Percentiles rank a stretch among this genome's conserved stretches.
These are phyloP conservation scores for Aspergillus asperescens DNA, from an alignment of 495 filamentous ascomycete species.

Conservation along the genomic window DNA sequence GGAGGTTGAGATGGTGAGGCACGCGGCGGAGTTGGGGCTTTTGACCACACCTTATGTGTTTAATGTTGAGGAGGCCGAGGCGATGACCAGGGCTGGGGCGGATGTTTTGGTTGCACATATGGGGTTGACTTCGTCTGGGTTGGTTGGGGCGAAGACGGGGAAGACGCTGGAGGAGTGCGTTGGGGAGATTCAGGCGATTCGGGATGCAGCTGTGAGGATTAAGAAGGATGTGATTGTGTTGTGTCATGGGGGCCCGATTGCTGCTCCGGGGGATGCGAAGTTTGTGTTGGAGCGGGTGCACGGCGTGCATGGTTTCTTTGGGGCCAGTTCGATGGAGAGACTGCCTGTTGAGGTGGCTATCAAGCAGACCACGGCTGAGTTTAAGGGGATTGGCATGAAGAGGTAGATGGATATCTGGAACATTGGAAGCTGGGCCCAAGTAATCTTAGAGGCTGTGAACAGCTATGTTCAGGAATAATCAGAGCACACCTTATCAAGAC, in stretches of 20 bases:
- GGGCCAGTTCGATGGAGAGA: conserved; percentile 66
- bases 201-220: conserved; percentile 51
- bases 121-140: conserved; percentile 60
- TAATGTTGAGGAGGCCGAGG: conserved; percentile 49
- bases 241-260: conserved; percentile 66
- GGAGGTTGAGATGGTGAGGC: conserved; percentile 60
- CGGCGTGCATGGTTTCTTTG: conserved; percentile 66
- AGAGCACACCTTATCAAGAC: too few species aligned
- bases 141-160: conserved; percentile 56
- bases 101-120: conserved; percentile 67
- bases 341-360: conserved; percentile 65
- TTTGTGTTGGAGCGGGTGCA: conserved; percentile 54
- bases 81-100: conserved; percentile 59
- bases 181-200: conserved; percentile 53
- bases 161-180: conserved; percentile 59
- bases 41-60: conserved; percentile 69
- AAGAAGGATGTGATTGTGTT: conserved; percentile 58
- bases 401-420: too few species aligned
- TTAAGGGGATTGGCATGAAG: conserved; percentile 46
- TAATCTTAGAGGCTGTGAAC: too few species aligned
- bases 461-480: too few species aligned
- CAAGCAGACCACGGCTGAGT: conserved; percentile 52
- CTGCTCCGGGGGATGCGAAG: conserved; percentile 54
- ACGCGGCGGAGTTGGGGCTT: conserved; percentile 51
- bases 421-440: too few species aligned